Conservation (phyloP, 1,139 yeast genomes). For the Meyerozyma elateridarum region DNA sequence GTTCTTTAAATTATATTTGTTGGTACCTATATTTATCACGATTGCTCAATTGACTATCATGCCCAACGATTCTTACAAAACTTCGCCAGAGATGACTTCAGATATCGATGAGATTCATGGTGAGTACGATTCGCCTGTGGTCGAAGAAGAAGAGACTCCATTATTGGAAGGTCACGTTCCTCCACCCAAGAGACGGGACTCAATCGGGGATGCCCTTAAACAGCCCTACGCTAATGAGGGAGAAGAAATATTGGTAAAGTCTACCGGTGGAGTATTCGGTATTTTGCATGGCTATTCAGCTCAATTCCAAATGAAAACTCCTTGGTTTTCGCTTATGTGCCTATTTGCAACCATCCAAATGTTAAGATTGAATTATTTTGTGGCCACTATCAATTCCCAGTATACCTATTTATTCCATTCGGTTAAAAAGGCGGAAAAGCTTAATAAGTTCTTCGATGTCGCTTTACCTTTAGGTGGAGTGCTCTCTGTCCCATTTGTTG, state of each 20-base stretch:
- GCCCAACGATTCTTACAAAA: conserved; percentile 76
- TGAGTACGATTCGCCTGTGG: conserved; percentile 18
- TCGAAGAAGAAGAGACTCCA: conserved; percentile 18
- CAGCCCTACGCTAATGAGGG: conserved; percentile 42
- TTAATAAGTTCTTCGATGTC: conserved; percentile 37
- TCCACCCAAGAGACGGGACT: conserved; percentile 28
- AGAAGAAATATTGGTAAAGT: conserved; percentile 28
- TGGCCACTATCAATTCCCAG: conserved; percentile 43
- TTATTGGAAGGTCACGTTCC: conserved; percentile 12
- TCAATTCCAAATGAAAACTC: conserved; percentile 34
- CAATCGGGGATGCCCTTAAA: conserved; percentile 44
- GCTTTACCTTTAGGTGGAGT: conserved; percentile 46
- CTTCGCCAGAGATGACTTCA: conserved; percentile 31
- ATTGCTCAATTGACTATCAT: conserved; percentile 68
- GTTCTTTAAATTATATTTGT: conserved; percentile 63
- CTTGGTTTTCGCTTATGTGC: conserved; percentile 41
- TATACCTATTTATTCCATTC: conserved; percentile 37
- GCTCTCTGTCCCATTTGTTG: conserved; percentile 39
- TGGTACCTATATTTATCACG: conserved; percentile 71
- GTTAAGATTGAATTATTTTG: conserved; percentile 44
- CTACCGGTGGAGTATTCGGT: conserved; percentile 40
- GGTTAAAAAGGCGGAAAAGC: conserved; percentile 20
- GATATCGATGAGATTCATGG: too few species aligned
- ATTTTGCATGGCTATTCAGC: conserved; percentile 42
- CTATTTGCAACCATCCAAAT: conserved; percentile 38